Evolutionary conservation across 306 rosid genomes (phyloP), one percentile per base, ranked within the genome.

Genomic region (Pterocarpus macrocarpus): DNA sequence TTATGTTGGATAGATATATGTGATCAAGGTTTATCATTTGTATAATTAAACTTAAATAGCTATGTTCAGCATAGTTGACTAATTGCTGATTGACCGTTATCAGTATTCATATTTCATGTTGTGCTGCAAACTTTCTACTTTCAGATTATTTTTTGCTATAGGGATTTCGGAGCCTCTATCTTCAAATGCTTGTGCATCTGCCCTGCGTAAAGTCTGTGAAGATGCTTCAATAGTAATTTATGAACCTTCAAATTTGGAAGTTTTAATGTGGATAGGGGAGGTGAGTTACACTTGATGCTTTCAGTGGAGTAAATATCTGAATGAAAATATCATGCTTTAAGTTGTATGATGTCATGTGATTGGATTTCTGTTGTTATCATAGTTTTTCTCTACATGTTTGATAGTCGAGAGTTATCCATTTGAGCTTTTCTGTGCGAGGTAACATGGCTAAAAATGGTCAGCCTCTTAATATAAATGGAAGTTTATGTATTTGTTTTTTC

Each of bases 201-300:
- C 97, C 67, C 89, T 95, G 80, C 97, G 97, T 76, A 95, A 90
- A 91, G 81, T 95, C 82, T 95, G 99, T 38, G 99, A 95, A 76
- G 99, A 95, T 80, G 92, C 97, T 80, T 87, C 95, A 5, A 77
- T 88, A 50, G 91, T 91, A 76, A 90, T 95, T 72, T 90, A 75
- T 88, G 99, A 95, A 82, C 94, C 90, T 84, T 89, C 92, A n/a
- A 91, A 91, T 89, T 87, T 95, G 93, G 99, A 95, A 89, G 87
- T 95, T 63, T 83, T 95, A 80, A 90, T 95, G 91, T 95, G 99
- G 99, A 88, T 95, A 56, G 99, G 97, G 89, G 97, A 95, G 99
- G 99, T 92, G 79, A 76, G 86, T 52, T 81, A 22, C 82, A 86
- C 49, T 47, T 59, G 44, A 56, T 57, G 71, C 66, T 69, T 55